phyloP scores from a whole-genome alignment of 805 yeast species.

The Nakazawaea anatomiae region DNA sequence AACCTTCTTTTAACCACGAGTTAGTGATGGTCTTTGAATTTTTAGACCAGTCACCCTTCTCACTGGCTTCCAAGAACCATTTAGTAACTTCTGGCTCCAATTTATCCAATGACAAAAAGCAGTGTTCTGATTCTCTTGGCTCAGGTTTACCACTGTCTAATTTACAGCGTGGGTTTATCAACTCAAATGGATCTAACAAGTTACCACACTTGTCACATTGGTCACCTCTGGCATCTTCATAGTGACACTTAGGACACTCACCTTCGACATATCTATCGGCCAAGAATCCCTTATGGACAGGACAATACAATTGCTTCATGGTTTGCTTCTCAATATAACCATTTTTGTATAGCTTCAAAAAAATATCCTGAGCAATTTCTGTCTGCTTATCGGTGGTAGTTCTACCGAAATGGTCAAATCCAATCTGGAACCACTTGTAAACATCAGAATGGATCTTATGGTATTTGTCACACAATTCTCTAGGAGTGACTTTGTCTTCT shows the following conservation, averaged over 20 bases:
- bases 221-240: slow-evolving; percentile 98
- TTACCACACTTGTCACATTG: slow-evolving; percentile 97
- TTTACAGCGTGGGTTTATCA: slow-evolving; percentile 93
- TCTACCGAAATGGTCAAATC: slow-evolving; percentile 93
- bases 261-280: slow-evolving; percentile 99
- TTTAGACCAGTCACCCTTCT: slow-evolving; percentile 83
- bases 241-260: slow-evolving; percentile 89
- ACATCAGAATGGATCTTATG: slow-evolving; percentile 81
- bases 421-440: slow-evolving; percentile 95
- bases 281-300: slow-evolving; percentile 80
- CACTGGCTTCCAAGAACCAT: slow-evolving; percentile 69
- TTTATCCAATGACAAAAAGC: slow-evolving; percentile 78
- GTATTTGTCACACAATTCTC: slow-evolving; percentile 86
- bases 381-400: slow-evolving; percentile 92
- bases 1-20: slow-evolving; percentile 91
- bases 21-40: slow-evolving; percentile 85
- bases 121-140: slow-evolving; percentile 76
- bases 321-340: slow-evolving; percentile 80
- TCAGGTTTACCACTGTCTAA: slow-evolving; percentile 80
- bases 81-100: slow-evolving; percentile 67
- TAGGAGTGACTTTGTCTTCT: slow-evolving; percentile 87
- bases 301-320: slow-evolving; percentile 88
- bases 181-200: slow-evolving; percentile 85
- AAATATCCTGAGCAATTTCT: slow-evolving; percentile 91
- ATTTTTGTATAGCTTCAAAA: slow-evolving; percentile 67